phyloP scores from a whole-genome alignment of 257 asterid species.

The Nicotiana attenuata region DNA sequence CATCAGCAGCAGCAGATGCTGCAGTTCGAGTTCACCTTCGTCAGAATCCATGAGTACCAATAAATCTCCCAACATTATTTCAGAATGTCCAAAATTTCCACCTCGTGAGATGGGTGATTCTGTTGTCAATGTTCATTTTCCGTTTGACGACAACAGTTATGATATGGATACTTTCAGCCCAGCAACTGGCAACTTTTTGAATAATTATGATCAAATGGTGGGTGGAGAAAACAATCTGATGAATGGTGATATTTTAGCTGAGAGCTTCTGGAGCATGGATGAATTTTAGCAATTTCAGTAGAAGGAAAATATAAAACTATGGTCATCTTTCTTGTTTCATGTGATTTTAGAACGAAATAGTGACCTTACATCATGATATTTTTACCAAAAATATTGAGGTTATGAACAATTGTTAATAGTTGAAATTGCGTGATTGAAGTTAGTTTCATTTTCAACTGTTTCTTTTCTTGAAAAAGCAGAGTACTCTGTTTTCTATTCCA shows the following conservation, averaged over 20 bases:
- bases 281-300: neutral
- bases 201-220: neutral
- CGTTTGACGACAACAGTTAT: conserved; percentile 11
- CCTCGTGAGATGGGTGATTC: neutral
- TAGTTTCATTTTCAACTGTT: neutral
- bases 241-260: conserved; percentile 14
- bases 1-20: neutral
- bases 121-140: conserved; percentile 9
- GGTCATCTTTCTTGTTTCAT: neutral
- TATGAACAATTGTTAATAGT: neutral
- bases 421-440: neutral
- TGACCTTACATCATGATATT: neutral
- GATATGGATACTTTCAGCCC: conserved; percentile 9
- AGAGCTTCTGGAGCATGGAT: conserved; percentile 26
- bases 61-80: neutral
- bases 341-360: neutral
- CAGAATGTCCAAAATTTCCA: neutral
- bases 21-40: neutral
- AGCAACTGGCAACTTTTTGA: neutral
- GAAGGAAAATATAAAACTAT: neutral
- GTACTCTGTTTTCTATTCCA: neutral
- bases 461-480: neutral
- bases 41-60: conserved; percentile 11
- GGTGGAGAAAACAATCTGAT: conserved; percentile 12
- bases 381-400: neutral